These are phyloP conservation scores for Ploettnerulaceae sp. DNA, from an alignment of 2,329 filamentous ascomycete species.

Conservation along the genomic window DNA sequence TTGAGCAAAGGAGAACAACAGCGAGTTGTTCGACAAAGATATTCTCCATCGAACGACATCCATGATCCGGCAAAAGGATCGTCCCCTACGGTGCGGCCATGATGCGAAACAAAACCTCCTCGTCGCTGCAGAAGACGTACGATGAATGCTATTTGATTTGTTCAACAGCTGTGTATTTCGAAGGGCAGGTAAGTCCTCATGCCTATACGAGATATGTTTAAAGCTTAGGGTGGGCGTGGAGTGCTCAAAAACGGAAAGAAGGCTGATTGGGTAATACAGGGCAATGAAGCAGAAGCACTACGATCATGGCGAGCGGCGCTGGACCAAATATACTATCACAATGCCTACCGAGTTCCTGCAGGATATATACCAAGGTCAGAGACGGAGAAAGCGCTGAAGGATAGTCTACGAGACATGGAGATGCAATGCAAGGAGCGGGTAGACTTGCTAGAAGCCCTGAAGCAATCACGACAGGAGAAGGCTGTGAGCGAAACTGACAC, in stretches of 20 bases:
- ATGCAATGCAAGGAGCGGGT: slow-evolving; percentile 91
- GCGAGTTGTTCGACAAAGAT: neutral
- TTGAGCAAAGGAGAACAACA: neutral
- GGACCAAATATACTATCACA: slow-evolving; percentile 82
- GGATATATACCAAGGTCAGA: slow-evolving; percentile 69
- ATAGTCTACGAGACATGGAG: slow-evolving; percentile 78
- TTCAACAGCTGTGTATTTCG: slow-evolving; percentile 94
- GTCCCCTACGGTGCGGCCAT: slow-evolving; percentile 24
- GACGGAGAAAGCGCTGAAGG: slow-evolving; percentile 76
- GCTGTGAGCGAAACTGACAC: slow-evolving; percentile 22
- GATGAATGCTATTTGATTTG: slow-evolving; percentile 94
- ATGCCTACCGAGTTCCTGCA: slow-evolving; percentile 67
- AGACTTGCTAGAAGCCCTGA: slow-evolving; percentile 77
- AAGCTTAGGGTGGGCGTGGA: neutral
- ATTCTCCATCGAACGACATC: slow-evolving; percentile 2
- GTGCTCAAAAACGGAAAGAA: neutral
- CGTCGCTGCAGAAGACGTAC: slow-evolving; percentile 91
- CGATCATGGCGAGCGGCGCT: slow-evolving; percentile 86
- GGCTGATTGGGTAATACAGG: slow-evolving; percentile 45
- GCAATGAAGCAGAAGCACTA: slow-evolving; percentile 85
- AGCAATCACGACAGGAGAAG: slow-evolving; percentile 53
- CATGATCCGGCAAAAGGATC: slow-evolving; percentile 14
- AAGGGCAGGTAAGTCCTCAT: slow-evolving; percentile 64
- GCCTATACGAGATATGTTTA: neutral
- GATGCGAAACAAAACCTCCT: slow-evolving; percentile 56